Conservation (phyloP, 495 filamentous ascomycete genomes). For the Neurospora sp. region DNA sequence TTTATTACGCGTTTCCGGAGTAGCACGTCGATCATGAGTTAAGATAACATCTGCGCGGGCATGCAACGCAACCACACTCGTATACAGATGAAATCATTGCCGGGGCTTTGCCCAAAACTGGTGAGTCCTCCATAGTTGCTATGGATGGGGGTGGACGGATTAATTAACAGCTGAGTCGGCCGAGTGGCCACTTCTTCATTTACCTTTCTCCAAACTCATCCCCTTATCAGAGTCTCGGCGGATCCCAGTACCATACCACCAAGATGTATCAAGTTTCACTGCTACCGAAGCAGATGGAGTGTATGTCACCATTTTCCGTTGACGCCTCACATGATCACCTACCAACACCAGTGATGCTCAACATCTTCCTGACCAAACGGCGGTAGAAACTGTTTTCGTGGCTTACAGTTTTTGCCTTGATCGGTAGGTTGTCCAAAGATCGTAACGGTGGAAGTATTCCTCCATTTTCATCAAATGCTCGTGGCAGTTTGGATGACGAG, state of each 20-base stretch:
- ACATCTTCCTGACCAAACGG: background rate
- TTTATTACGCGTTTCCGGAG: background rate
- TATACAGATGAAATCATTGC: background rate
- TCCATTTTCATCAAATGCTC: background rate
- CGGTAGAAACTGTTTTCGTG: background rate
- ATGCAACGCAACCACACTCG: background rate
- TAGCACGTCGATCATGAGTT: background rate
- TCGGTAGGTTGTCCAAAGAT: background rate
- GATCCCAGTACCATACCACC: background rate
- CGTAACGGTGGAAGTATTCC: background rate
- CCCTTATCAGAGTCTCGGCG: background rate
- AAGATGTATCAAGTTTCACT: background rate
- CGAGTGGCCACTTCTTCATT: background rate
- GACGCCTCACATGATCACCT: background rate
- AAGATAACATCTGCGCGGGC: background rate
- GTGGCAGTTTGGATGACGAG: background rate
- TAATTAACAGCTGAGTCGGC: background rate
- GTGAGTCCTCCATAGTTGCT: background rate
- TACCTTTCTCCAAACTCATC: background rate
- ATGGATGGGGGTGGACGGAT: background rate
- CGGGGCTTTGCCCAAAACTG: background rate
- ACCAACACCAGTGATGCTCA: background rate
- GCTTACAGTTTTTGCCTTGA: background rate
- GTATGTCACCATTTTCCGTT: background rate
- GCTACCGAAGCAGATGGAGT: background rate